Evolutionary conservation across 495 filamentous ascomycete species (phyloP).

Genomic region (Margaritispora aquatica): DNA sequence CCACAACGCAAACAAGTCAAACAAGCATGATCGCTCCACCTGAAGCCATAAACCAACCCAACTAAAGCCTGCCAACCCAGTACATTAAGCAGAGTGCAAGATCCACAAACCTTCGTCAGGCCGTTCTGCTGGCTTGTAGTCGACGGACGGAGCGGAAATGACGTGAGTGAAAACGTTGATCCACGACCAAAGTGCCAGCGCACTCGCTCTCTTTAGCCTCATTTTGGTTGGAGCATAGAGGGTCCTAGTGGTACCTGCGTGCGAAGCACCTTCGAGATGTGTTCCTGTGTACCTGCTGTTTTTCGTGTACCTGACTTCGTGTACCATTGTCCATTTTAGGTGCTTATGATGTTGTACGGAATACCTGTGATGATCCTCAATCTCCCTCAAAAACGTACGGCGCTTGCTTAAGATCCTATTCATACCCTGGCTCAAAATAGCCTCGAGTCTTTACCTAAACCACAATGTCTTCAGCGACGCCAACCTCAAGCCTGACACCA

Average conservation of each 20-base stretch:
- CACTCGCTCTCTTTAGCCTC: neutral
- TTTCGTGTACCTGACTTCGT: neutral
- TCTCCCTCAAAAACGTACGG: neutral
- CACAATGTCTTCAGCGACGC: neutral
- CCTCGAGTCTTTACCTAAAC: neutral
- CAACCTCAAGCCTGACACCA: too few relatives aligned
- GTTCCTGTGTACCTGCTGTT: neutral
- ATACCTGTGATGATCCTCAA: neutral
- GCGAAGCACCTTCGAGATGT: neutral
- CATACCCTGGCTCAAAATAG: neutral
- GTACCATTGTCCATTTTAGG: neutral
- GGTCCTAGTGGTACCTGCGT: neutral
- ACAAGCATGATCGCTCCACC: neutral
- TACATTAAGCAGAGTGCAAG: neutral
- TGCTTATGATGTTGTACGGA: neutral
- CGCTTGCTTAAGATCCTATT: neutral
- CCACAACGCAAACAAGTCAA: neutral
- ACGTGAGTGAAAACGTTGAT: neutral
- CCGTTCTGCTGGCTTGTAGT: neutral
- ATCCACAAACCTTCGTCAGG: neutral
- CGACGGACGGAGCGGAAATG: neutral
- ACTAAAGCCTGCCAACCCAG: neutral
- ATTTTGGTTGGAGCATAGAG: neutral
- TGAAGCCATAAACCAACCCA: neutral
- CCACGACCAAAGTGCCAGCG: neutral